Evolutionary conservation across 345 rosid species (phyloP).

Genomic region (Limnanthes douglasii): DNA sequence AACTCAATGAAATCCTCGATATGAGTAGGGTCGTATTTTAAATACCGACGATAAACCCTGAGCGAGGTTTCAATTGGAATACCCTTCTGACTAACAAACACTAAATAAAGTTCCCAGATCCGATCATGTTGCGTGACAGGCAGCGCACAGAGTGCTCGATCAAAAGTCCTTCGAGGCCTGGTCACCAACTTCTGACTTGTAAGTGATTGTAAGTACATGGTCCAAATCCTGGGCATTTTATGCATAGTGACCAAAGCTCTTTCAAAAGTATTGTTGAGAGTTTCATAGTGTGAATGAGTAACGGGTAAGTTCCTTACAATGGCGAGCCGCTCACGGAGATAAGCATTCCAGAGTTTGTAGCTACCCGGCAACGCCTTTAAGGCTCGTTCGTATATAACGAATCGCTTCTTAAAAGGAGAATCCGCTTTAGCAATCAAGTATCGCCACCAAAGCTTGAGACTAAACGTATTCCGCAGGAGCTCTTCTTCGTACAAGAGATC

Average conservation of each 20-base stretch:
- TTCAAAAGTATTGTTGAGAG: slow-evolving; percentile 81
- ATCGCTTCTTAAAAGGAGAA: slow-evolving; percentile 55
- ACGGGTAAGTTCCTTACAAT: slow-evolving; percentile 58
- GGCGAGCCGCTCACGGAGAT: slow-evolving; percentile 64
- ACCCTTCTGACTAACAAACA: slow-evolving; percentile 75
- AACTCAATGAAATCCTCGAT: slow-evolving; percentile 90
- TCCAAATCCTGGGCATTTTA: slow-evolving; percentile 91
- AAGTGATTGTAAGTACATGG: slow-evolving; percentile 57
- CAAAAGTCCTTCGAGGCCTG: slow-evolving; percentile 47
- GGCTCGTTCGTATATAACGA: slow-evolving; percentile 72
- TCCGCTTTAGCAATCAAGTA: slow-evolving; percentile 60
- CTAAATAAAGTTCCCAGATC: slow-evolving; percentile 84
- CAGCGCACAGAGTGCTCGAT: slow-evolving; percentile 77
- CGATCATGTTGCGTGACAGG: slow-evolving; percentile 91
- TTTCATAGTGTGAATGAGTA: slow-evolving; percentile 48
- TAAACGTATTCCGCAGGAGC: slow-evolving; percentile 68
- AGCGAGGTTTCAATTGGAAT: slow-evolving; percentile 86
- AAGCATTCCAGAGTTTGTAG: slow-evolving; percentile 81
- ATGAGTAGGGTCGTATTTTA: slow-evolving; percentile 87
- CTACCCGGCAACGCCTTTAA: slow-evolving; percentile 85
- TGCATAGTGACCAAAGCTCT: slow-evolving; percentile 85
- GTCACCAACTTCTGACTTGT: slow-evolving; percentile 47
- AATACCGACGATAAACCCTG: slow-evolving; percentile 81
- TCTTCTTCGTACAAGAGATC: slow-evolving; percentile 85
- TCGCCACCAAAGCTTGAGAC: slow-evolving; percentile 93